Conservation (phyloP, 805 yeast species). For the Suhomyces prunicola region DNA sequence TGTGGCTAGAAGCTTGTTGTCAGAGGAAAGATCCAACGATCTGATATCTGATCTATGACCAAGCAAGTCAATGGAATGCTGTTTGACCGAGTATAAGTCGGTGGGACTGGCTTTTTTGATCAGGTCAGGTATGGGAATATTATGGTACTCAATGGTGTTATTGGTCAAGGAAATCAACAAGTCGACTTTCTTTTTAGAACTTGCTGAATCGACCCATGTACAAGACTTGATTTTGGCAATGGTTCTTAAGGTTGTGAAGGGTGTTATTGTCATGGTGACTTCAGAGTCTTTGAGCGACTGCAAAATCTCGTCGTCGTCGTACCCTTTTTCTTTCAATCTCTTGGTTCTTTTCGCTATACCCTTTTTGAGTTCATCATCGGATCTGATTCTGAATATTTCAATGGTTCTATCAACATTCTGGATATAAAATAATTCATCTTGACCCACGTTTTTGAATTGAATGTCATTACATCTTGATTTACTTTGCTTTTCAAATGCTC, state of each 20-base stretch:
- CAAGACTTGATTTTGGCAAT: slow-evolving; percentile 60
- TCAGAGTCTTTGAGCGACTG: slow-evolving; percentile 40
- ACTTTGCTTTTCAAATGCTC: slow-evolving; percentile 71
- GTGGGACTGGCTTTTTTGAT: slow-evolving; percentile 45
- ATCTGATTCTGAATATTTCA: slow-evolving; percentile 76
- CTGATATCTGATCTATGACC: slow-evolving; percentile 94
- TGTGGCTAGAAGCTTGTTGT: slow-evolving; percentile 75
- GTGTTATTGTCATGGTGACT: slow-evolving; percentile 60
- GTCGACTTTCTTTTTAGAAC: slow-evolving; percentile 48
- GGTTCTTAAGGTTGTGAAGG: slow-evolving; percentile 67
- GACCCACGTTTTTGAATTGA: slow-evolving; percentile 40
- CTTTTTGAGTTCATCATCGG: slow-evolving; percentile 72
- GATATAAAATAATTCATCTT: slow-evolving; percentile 54
- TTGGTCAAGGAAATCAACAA: slow-evolving; percentile 63
- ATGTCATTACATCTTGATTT: slow-evolving; percentile 66
- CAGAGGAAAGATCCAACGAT: slow-evolving; percentile 76
- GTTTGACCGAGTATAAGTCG: slow-evolving; percentile 44
- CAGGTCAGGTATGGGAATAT: slow-evolving; percentile 54
- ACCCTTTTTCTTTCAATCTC: slow-evolving; percentile 72
- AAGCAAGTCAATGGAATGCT: slow-evolving; percentile 60
- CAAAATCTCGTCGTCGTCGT: slow-evolving; percentile 53
- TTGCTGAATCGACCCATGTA: slow-evolving; percentile 51
- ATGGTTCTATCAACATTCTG: slow-evolving; percentile 79
- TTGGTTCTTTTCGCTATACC: slow-evolving; percentile 75
- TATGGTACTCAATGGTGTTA: slow-evolving; percentile 72